Conservation (phyloP, 345 rosid species). For the Carallia pectinifolia region DNA sequence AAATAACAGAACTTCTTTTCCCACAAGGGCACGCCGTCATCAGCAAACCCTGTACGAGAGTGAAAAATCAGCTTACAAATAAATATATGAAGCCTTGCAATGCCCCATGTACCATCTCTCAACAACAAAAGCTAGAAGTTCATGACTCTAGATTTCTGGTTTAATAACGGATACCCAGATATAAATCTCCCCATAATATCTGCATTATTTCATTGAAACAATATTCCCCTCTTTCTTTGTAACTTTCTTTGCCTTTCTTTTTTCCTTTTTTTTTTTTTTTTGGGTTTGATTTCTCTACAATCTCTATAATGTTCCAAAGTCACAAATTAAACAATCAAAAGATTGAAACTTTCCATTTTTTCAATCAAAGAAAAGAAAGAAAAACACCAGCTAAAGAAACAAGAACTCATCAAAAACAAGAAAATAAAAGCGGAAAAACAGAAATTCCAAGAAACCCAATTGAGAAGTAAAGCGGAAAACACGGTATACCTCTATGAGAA, state of each 20-base stretch:
- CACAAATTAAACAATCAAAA: background rate
- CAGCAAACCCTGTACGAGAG: slow-evolving; percentile 25
- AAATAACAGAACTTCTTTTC: slow-evolving; percentile 69
- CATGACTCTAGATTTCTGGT: background rate
- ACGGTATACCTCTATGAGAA: background rate
- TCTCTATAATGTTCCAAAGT: too few species aligned
- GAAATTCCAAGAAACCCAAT: background rate
- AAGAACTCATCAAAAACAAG: background rate
- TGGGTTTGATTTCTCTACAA: too few species aligned
- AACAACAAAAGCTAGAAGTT: background rate
- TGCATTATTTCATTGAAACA: background rate
- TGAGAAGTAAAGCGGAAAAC: too few species aligned
- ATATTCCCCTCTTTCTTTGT: background rate
- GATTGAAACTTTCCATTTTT: background rate
- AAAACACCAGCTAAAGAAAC: background rate
- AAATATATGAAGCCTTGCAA: background rate
- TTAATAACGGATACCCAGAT: background rate
- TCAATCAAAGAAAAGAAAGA: too few species aligned
- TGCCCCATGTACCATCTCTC: background rate
- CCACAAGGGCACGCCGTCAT: slow-evolving; percentile 64
- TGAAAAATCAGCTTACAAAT: background rate
- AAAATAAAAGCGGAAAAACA: background rate
- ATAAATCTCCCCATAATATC: background rate
- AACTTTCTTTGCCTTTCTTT: too few species aligned
- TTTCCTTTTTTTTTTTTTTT: too few species aligned